These are phyloP conservation scores for Metarhizium robertsii DNA, from an alignment of 2,329 filamentous ascomycete species.

Conservation along the genomic window DNA sequence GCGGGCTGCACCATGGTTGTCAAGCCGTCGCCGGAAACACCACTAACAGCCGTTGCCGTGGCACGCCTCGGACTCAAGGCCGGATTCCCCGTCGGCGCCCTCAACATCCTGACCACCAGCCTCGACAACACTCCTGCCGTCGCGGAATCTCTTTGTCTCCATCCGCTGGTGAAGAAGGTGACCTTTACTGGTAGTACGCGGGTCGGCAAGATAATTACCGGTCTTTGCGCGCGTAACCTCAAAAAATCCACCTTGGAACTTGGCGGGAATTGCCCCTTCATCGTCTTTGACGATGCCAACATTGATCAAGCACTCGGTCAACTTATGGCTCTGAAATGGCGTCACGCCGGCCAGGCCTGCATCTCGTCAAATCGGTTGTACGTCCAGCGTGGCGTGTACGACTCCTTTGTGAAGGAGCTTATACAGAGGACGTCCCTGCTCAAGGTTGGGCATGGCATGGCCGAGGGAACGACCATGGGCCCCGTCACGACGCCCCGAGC, in stretches of 20 bases:
- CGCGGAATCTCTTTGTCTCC: constrained; percentile 36
- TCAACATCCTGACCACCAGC: constrained; percentile 42
- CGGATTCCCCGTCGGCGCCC: constrained; percentile 65
- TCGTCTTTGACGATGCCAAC: constrained; percentile 61
- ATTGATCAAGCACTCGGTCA: constrained; percentile 56
- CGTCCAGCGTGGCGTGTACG: constrained; percentile 51
- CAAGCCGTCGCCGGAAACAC: constrained; percentile 67
- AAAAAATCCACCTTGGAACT: constrained; percentile 63
- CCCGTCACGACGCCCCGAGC: constrained; percentile 24
- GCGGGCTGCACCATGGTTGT: constrained; percentile 69
- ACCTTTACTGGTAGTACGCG: constrained; percentile 68
- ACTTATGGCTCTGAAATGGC: constrained; percentile 57
- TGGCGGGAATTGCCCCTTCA: constrained; percentile 58
- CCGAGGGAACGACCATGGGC: constrained; percentile 24
- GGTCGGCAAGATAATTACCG: constrained; percentile 55
- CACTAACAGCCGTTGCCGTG: constrained; percentile 60
- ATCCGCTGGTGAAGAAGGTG: constrained; percentile 47
- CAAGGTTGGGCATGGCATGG: constrained; percentile 51
- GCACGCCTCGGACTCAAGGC: constrained; percentile 60
- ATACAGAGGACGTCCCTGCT: constrained; percentile 42
- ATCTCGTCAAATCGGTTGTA: constrained; percentile 55
- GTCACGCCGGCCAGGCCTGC: constrained; percentile 64
- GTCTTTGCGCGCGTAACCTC: constrained; percentile 49
- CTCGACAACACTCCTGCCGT: constrained; percentile 33
- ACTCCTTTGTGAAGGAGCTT: constrained; percentile 47